Conservation (phyloP, 108 stramenopile species). For the Pseudonitzschia multiseries region DNA sequence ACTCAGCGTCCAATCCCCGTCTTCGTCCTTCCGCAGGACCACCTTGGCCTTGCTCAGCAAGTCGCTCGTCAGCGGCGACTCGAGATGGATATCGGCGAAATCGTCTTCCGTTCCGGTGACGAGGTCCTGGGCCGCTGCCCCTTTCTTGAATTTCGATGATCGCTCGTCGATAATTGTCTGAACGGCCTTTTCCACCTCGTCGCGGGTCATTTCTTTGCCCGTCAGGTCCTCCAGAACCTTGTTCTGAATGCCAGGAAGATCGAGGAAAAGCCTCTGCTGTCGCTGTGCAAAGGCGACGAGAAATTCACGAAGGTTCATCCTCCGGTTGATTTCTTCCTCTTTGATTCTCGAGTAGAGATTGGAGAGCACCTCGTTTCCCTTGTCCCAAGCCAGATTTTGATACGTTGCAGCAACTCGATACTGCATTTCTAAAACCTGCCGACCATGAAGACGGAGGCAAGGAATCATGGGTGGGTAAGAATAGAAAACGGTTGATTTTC, state of each 20-base stretch:
- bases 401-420: constrained; percentile 78
- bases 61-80: constrained; percentile 69
- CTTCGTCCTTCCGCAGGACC: constrained; percentile 58
- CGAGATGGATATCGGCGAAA: constrained; percentile 40
- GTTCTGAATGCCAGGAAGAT: constrained; percentile 51
- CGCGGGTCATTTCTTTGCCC: constrained; percentile 57
- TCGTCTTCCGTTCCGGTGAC: constrained; percentile 29
- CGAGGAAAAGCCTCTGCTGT: constrained; percentile 65
- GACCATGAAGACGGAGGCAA: not conserved
- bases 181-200: constrained; percentile 60
- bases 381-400: constrained; percentile 72
- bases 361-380: constrained; percentile 58
- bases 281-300: constrained; percentile 64
- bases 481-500: not conserved
- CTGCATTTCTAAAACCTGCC: constrained; percentile 65
- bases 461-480: not conserved
- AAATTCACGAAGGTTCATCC: constrained; percentile 63
- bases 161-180: constrained; percentile 56
- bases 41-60: constrained; percentile 72
- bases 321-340: constrained; percentile 61
- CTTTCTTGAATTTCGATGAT: constrained; percentile 35
- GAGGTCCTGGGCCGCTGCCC: constrained; percentile 20
- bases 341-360: constrained; percentile 67
- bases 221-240: constrained; percentile 65
- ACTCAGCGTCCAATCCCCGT: constrained; percentile 53